Evolutionary conservation across 257 asterid species (phyloP).

Genomic region (Solanum sejunctum): DNA sequence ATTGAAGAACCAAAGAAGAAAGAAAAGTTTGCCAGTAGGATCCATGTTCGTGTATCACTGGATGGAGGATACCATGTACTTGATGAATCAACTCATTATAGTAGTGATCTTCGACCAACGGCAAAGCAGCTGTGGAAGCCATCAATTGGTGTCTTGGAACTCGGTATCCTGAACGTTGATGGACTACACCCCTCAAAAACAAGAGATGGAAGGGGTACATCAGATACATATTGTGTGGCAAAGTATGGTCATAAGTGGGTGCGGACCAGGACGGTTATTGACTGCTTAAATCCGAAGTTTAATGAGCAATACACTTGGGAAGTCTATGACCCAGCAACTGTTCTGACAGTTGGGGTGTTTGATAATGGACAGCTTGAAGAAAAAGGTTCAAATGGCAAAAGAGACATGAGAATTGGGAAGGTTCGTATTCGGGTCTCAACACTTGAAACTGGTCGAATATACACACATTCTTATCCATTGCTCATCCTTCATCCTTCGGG

Average conservation of each 20-base stretch:
- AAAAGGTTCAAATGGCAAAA: constrained; percentile 27
- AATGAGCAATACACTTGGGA: constrained; percentile 97
- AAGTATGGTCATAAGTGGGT: constrained; percentile 90
- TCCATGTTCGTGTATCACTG: constrained; percentile 66
- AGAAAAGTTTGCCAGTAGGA: constrained; percentile 59
- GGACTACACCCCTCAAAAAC: constrained; percentile 72
- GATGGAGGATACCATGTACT: constrained; percentile 97
- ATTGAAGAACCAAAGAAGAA: constrained; percentile 60
- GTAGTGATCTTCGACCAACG: constrained; percentile 82
- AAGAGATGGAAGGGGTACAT: constrained; percentile 51
- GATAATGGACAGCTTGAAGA: constrained; percentile 47
- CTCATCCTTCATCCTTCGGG: constrained; percentile 76
- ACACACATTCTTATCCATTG: constrained; percentile 75
- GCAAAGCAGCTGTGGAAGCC: constrained; percentile 91
- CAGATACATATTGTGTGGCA: constrained; percentile 79
- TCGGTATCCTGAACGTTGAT: constrained; percentile 62
- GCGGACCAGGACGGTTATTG: constrained; percentile 68
- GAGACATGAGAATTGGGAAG: constrained; percentile 66
- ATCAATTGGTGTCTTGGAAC: constrained; percentile 60
- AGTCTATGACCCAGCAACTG: constrained; percentile 89
- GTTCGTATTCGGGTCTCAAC: constrained; percentile 79
- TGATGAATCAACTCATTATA: constrained; percentile 75
- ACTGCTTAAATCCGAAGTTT: constrained; percentile 75
- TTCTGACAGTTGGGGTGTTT: constrained; percentile 77
- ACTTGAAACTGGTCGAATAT: constrained; percentile 68